phyloP scores from a whole-genome alignment of 148 eudicot genomes.

The Fagopyrum homotropicum region DNA sequence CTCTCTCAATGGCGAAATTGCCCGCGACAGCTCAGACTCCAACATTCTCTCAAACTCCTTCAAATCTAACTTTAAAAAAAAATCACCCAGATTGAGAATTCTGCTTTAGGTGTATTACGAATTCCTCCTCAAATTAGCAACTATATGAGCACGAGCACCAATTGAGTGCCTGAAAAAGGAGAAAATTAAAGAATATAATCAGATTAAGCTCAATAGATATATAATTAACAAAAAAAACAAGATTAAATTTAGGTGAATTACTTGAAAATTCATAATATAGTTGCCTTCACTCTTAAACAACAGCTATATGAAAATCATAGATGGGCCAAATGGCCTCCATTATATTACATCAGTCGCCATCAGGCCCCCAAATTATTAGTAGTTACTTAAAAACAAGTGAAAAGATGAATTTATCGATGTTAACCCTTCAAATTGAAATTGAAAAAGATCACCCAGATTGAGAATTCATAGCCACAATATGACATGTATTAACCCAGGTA shows the following conservation, averaged over 20 bases:
- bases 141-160: neutral
- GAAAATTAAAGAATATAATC: neutral
- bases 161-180: conserved; percentile 1
- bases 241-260: neutral
- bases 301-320: neutral
- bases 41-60: conserved; percentile 31
- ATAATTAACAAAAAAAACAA: neutral
- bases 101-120: neutral
- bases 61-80: neutral
- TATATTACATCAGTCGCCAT: neutral
- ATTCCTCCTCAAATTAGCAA: neutral
- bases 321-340: neutral
- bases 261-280: neutral
- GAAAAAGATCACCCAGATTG: neutral
- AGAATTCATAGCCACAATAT: neutral
- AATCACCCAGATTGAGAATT: neutral
- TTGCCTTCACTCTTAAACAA: neutral
- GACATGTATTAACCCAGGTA: neutral
- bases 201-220: neutral
- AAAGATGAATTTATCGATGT: neutral
- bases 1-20: conserved; percentile 63
- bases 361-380: neutral
- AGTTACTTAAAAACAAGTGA: neutral
- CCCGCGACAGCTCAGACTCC: conserved; percentile 53
- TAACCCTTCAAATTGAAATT: neutral